Percentiles rank a stretch among this genome's conserved stretches.
These are phyloP conservation scores for Podila epigama DNA, from an alignment of 192 early-diverging fungal genomes.

Conservation along the genomic window DNA sequence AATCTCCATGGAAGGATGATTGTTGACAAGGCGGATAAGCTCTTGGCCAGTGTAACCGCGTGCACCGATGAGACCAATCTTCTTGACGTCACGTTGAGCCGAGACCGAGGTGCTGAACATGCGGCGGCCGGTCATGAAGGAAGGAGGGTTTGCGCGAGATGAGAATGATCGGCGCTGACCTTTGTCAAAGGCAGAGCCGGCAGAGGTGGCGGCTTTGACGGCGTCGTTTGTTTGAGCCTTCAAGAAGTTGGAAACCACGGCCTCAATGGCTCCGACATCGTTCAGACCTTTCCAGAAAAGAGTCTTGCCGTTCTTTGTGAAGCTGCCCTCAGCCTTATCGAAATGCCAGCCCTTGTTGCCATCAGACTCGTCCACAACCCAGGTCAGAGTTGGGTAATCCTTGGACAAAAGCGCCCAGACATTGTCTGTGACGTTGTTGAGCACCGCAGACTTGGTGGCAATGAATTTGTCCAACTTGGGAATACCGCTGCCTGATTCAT, in stretches of 20 bases:
- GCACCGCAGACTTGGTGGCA: slow-evolving; percentile 79
- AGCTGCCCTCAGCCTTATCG: slow-evolving; percentile 91
- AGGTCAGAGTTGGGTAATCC: slow-evolving; percentile 84
- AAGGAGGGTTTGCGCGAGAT: slow-evolving; percentile 46
- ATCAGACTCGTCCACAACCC: slow-evolving; percentile 81
- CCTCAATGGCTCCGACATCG: slow-evolving; percentile 80
- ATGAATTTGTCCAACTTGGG: slow-evolving; percentile 92
- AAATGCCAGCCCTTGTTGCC: slow-evolving; percentile 94
- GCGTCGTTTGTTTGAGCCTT: slow-evolving; percentile 42
- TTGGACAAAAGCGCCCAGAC: slow-evolving; percentile 89
- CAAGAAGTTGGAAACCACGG: slow-evolving; percentile 66
- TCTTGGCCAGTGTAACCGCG: slow-evolving; percentile 97
- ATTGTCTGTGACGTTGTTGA: slow-evolving; percentile 98
- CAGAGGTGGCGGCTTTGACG: slow-evolving; percentile 22
- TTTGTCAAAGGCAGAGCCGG: slow-evolving; percentile 15
- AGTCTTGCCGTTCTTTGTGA: slow-evolving; percentile 74
- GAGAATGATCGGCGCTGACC: slow-evolving; percentile 67
- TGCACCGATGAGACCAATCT: slow-evolving; percentile 94
- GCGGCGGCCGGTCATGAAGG: slow-evolving; percentile 56
- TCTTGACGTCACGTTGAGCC: slow-evolving; percentile 44
- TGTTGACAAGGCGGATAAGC: slow-evolving; percentile 88
- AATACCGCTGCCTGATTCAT: slow-evolving; percentile 49
- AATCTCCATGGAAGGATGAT: slow-evolving; percentile 86
- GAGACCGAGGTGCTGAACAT: slow-evolving; percentile 61
- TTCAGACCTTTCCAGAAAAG: slow-evolving; percentile 95